phyloP scores from a whole-genome alignment of 305 asterid genomes.

The Fraxinus sp. region DNA sequence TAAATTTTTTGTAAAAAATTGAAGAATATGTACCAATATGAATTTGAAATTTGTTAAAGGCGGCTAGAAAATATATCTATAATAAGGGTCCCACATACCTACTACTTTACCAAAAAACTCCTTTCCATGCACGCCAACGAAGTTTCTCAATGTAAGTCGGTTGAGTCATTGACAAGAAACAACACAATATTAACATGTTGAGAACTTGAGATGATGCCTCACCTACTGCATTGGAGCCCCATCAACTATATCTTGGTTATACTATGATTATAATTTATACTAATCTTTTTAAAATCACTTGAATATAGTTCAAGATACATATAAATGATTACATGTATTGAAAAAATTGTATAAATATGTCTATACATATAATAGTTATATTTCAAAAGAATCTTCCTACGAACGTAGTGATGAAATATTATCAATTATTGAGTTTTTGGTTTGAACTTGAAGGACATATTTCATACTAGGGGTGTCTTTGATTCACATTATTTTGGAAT shows the following conservation, averaged over 20 bases:
- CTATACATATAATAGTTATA: background rate
- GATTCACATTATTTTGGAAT: no score
- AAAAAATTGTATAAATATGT: background rate
- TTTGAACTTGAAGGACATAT: background rate
- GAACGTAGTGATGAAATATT: background rate
- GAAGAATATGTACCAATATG: background rate
- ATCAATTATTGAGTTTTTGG: background rate
- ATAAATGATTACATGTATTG: background rate
- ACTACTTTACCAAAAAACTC: background rate
- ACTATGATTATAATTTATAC: background rate
- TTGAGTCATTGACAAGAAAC: background rate
- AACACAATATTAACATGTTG: background rate
- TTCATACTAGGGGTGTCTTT: background rate
- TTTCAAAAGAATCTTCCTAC: background rate
- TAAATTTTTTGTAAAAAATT: background rate
- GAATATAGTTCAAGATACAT: background rate
- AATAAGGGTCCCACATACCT: conserved; percentile 5
- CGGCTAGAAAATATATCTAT: background rate
- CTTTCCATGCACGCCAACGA: background rate
- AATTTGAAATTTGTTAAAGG: background rate
- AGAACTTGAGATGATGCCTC: background rate
- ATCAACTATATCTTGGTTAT: background rate
- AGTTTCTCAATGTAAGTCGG: background rate
- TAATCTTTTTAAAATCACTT: background rate
- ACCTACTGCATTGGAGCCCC: background rate